These are phyloP conservation scores for Ligustrum vulgare DNA, from an alignment of 257 asterid genomes.

Conservation along the genomic window DNA sequence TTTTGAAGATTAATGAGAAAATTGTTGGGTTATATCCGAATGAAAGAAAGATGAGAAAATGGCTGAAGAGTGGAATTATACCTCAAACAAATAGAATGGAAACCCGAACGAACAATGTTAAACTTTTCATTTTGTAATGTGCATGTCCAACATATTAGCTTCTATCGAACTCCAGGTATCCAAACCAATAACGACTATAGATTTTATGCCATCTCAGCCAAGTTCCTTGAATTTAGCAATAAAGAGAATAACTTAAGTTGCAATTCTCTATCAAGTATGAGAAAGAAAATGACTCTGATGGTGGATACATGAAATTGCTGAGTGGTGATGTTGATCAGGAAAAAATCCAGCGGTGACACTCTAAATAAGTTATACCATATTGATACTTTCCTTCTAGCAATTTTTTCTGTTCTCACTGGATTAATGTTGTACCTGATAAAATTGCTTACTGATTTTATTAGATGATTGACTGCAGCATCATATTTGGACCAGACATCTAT, in stretches of 20 bases:
- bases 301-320: background rate
- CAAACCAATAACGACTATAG: slow-evolving; percentile 90
- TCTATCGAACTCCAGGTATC: slow-evolving; percentile 49
- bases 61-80: background rate
- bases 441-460: slow-evolving; percentile 22
- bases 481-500: slow-evolving; percentile 98
- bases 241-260: background rate
- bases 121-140: background rate
- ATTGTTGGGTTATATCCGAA: slow-evolving; percentile 90
- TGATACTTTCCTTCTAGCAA: background rate
- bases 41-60: slow-evolving; percentile 85
- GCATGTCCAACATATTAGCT: background rate
- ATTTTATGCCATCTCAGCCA: slow-evolving; percentile 95
- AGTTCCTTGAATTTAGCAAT: slow-evolving; percentile 46
- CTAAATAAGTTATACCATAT: background rate
- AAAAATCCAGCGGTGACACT: background rate
- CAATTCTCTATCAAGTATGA: background rate
- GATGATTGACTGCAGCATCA: slow-evolving; percentile 60
- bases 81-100: slow-evolving; percentile 70
- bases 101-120: slow-evolving; percentile 75
- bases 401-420: background rate
- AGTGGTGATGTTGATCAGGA: background rate
- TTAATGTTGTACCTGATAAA: background rate
- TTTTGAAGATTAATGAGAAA: slow-evolving; percentile 86
- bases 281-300: background rate